Evolutionary conservation across 768 basidiomycete genomes (phyloP), one percentile per base, ranked within the genome.

Genomic region (Crucibulum laeve): DNA sequence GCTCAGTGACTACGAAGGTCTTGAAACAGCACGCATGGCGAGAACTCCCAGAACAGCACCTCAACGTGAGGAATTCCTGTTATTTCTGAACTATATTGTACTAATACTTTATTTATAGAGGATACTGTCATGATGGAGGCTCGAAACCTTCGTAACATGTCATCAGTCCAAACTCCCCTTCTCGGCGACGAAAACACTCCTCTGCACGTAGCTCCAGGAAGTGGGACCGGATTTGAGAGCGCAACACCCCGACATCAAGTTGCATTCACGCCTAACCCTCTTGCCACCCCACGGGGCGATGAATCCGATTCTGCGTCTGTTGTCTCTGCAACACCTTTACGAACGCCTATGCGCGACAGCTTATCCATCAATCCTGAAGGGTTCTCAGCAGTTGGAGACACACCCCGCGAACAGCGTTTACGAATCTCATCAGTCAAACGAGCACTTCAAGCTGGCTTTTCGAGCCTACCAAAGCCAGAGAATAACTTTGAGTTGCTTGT

Each of bases 121-220:
- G 96, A 99, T 61, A 94, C 82, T 55, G 81, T 99, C 32, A 74
- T 98, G 76, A 79, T 87, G 47, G 96, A 99, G 63, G 96, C 95
- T 6, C 80, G 94, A 25, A 98, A 98, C 65, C 66, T 98, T 18
- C 87, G 95, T 17, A 95, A 92, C 55, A 89, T 99, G 91, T 84
- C 82, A 8, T 84, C 85, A 33, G 77, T 79, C 3, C 94, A 98
- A 65, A 99, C 96, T 0, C 96, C 96, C 13, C 72, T 99, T 1
- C 77, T 98, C 10, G 96, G 96, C 3, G 91, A 98, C 38, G 95
- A 98, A 65, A 99, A 99, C 63, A 98, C 96, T 0, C 96, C 94
- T 10, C 62, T 98, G 38, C 95, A 94, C 58, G 63, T 69, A 5
- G 72, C 73, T 1, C 71, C 81, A 17, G 78, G 72, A n/a, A 85